Conservation (phyloP, 768 basidiomycete genomes). For the Leccinum barrowsii region DNA sequence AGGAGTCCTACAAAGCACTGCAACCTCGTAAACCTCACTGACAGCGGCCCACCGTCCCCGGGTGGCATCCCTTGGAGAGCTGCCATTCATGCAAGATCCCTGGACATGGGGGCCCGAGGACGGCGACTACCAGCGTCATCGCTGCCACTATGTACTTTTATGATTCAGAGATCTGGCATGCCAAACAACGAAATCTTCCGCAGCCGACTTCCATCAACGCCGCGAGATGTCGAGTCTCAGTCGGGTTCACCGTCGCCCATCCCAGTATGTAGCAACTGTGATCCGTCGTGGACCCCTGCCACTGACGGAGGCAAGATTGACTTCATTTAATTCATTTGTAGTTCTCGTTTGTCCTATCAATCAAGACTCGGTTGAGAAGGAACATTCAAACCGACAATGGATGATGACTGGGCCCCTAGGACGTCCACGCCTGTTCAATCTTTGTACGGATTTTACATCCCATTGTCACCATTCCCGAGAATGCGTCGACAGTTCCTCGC, state of each 20-base stretch:
- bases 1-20: background rate
- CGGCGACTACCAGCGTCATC: background rate
- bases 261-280: background rate
- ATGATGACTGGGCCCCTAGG: no score
- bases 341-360: background rate
- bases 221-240: background rate
- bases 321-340: background rate
- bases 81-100: background rate
- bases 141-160: background rate
- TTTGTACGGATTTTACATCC: no score
- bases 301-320: background rate
- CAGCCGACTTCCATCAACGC: background rate
- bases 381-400: no score
- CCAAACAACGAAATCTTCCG: background rate
- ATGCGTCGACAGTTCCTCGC: background rate
- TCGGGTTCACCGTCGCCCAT: background rate
- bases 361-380: no score
- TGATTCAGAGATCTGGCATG: background rate
- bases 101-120: background rate
- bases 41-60: background rate
- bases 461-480: background rate
- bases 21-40: background rate
- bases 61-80: no score
- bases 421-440: no score
- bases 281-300: background rate